Conservation (phyloP, 2,329 filamentous ascomycete species). For the Verticillium alfalfae region DNA sequence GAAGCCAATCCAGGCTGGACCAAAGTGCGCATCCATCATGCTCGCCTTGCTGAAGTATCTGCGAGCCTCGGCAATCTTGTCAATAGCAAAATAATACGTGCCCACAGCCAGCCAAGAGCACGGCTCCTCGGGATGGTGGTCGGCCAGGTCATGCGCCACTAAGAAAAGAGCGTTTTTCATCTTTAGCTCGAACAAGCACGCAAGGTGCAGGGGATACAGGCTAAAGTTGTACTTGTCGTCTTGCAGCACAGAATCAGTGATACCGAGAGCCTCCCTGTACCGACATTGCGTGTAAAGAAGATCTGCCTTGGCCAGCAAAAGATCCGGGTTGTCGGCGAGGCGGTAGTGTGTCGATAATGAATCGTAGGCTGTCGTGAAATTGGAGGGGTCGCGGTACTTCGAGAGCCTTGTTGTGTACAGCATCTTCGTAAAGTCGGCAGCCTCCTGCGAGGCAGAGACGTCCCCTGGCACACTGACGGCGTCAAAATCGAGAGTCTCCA, state of each 20-base stretch:
- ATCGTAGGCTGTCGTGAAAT: constrained; percentile 81
- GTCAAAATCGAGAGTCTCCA: constrained; percentile 87
- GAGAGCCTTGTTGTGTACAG: constrained; percentile 93
- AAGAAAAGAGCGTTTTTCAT: constrained; percentile 87
- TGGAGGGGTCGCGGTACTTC: constrained; percentile 84
- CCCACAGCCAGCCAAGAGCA: constrained; percentile 93
- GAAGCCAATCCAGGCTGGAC: constrained; percentile 97
- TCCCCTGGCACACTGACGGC: constrained; percentile 64
- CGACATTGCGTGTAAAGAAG: constrained; percentile 91
- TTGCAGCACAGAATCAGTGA: constrained; percentile 78
- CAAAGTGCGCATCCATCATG: constrained; percentile 96
- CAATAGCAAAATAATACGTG: constrained; percentile 86
- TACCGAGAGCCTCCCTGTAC: constrained; percentile 77
- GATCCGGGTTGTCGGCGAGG: constrained; percentile 78
- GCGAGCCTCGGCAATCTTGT: constrained; percentile 85
- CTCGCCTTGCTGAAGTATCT: constrained; percentile 97
- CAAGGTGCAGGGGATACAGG: constrained; percentile 85
- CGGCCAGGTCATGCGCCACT: constrained; percentile 85
- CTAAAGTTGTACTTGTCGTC: constrained; percentile 85
- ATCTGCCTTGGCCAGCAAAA: constrained; percentile 84
- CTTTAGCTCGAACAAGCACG: constrained; percentile 81
- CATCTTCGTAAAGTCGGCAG: constrained; percentile 89
- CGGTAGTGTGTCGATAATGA: constrained; percentile 92
- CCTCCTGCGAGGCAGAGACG: constrained; percentile 69
- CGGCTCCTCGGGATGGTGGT: constrained; percentile 85